A percentile compares a stretch with the other conserved stretches of the same genome.
Evolutionary conservation across 2,329 filamentous ascomycete species (phyloP).

Genomic region (Phaeosphaeriaceae sp.): DNA sequence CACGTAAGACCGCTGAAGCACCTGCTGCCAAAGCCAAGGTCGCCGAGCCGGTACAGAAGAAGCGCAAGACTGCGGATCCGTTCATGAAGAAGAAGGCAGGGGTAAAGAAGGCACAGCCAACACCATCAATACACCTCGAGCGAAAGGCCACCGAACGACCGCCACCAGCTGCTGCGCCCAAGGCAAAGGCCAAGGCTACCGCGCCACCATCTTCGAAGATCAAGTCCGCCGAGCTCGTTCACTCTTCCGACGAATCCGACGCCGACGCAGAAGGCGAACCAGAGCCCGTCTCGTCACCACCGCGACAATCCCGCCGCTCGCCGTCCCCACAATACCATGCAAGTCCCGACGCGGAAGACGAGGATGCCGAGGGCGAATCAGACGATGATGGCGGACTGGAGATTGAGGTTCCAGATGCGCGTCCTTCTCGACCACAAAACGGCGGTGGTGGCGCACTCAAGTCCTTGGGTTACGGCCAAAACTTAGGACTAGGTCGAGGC

Average conservation of each 20-base stretch:
- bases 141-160: constrained; percentile 39
- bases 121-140: constrained; percentile 46
- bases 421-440: constrained; percentile 22
- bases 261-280: constrained; percentile 26
- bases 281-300: constrained; percentile 18
- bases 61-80: constrained; percentile 31
- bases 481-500: constrained; percentile 33
- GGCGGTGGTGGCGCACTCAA: constrained; percentile 21
- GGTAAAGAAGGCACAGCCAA: constrained; percentile 32
- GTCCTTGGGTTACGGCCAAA: constrained; percentile 35
- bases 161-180: constrained; percentile 16
- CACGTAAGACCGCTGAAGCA: constrained; percentile 23
- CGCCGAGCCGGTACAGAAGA: constrained; percentile 30
- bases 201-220: constrained; percentile 37
- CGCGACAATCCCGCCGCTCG: constrained; percentile 17
- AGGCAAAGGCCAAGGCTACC: constrained; percentile 25
- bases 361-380: constrained; percentile 31
- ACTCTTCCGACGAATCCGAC: constrained; percentile 41
- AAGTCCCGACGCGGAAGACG: constrained; percentile 20
- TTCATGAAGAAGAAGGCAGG: constrained; percentile 10
- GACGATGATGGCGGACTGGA: constrained; percentile 37
- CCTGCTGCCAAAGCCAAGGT: constrained; percentile 18
- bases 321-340: constrained; percentile 20
- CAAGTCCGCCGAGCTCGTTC: constrained; percentile 42
- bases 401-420: constrained; percentile 44